phyloP scores from a whole-genome alignment of 495 filamentous ascomycete genomes.

The Trichoderma gamsii region DNA sequence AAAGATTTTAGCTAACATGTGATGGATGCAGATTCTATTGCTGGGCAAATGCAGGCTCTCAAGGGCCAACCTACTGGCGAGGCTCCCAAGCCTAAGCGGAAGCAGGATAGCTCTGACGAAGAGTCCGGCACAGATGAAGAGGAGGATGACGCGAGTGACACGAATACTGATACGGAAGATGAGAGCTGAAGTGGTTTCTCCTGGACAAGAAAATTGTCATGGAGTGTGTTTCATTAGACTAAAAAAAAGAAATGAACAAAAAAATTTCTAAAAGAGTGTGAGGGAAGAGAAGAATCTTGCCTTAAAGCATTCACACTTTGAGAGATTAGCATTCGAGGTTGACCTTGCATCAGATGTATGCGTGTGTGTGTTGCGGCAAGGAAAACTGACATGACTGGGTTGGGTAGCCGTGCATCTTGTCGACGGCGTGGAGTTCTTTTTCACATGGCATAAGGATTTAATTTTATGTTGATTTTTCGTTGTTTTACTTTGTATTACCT shows the following conservation, averaged over 20 bases:
- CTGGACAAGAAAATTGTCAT: neutral
- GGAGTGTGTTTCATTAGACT: slow-evolving; percentile 12
- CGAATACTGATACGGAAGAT: slow-evolving; percentile 72
- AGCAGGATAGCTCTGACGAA: slow-evolving; percentile 57
- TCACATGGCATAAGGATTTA: neutral
- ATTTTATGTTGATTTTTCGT: neutral
- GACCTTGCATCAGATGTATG: neutral
- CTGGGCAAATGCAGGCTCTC: slow-evolving; percentile 88
- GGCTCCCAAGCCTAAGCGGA: slow-evolving; percentile 48
- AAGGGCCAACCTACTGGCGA: slow-evolving; percentile 62
- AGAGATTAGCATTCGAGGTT: neutral
- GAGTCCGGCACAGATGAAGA: slow-evolving; percentile 90
- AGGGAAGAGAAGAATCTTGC: neutral
- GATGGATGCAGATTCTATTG: slow-evolving; percentile 67
- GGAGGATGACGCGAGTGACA: slow-evolving; percentile 68
- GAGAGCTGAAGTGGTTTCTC: slow-evolving; percentile 27
- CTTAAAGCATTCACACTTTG: neutral
- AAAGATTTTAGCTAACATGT: slow-evolving; percentile 28
- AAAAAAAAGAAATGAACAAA: neutral
- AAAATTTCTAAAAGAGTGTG: neutral
- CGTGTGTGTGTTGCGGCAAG: neutral
- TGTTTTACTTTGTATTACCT: neutral
- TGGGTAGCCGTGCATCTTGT: neutral
- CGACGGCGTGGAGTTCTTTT: slow-evolving; percentile 14
- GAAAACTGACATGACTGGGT: neutral